Conservation (phyloP, 1,284 basidiomycete genomes). For the Stygiomarasmius scandens region DNA sequence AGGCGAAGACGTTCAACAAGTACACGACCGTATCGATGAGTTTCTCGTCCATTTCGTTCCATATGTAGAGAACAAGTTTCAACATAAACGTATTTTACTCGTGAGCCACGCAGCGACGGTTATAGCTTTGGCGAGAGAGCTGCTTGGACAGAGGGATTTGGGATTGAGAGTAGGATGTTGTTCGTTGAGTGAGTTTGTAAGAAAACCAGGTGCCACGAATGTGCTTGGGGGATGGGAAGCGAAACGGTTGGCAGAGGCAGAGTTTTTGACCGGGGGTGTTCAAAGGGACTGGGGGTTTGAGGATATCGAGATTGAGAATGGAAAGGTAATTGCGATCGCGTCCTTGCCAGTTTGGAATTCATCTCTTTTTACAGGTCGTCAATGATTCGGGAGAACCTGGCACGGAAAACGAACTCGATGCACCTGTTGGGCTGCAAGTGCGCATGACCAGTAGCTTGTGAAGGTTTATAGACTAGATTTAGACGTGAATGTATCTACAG, state of each 20-base stretch:
- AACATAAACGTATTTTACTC: slow-evolving; percentile 61
- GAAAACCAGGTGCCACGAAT: slow-evolving; percentile 29
- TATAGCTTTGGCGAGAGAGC: slow-evolving; percentile 67
- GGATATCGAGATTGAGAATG: slow-evolving; percentile 58
- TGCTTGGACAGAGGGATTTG: slow-evolving; percentile 54
- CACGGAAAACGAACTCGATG: slow-evolving; percentile 59
- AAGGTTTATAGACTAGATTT: background rate
- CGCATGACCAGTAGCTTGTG: background rate
- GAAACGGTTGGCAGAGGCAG: slow-evolving; percentile 52
- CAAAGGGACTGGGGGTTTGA: slow-evolving; percentile 83
- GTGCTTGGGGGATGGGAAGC: slow-evolving; percentile 32
- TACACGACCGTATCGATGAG: slow-evolving; percentile 63
- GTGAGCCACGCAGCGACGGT: slow-evolving; percentile 81
- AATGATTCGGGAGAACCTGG: slow-evolving; percentile 64
- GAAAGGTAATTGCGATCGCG: no score
- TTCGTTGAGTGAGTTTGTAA: slow-evolving; percentile 58
- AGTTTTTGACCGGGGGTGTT: slow-evolving; percentile 57
- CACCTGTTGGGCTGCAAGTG: slow-evolving; percentile 45
- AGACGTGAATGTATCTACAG: background rate
- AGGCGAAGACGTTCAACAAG: slow-evolving; percentile 68
- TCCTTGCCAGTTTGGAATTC: no score
- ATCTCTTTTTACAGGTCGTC: no score
- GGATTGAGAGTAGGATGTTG: slow-evolving; percentile 71
- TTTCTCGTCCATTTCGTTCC: slow-evolving; percentile 58
- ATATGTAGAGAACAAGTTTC: slow-evolving; percentile 48